A percentile compares a stretch with the other conserved stretches of the same genome.
These are phyloP conservation scores for Tritrichomonas musculus DNA, from an alignment of 208 protist species.

Conservation along the genomic window DNA sequence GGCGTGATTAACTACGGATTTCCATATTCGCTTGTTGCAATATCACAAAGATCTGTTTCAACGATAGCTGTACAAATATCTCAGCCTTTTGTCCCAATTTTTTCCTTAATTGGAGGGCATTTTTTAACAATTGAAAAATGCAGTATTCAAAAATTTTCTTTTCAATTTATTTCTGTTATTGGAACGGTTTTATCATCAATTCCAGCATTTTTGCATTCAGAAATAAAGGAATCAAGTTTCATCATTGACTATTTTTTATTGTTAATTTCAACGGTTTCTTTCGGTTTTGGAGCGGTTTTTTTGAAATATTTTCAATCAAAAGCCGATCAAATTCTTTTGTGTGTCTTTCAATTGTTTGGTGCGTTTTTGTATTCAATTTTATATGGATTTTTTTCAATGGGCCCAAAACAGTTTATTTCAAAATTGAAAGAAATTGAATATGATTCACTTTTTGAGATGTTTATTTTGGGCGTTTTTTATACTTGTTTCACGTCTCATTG, in stretches of 20 bases:
- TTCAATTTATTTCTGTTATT: background rate
- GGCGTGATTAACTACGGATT: background rate
- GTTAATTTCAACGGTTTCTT: background rate
- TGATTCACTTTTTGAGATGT: background rate
- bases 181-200: background rate
- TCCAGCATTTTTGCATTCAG: background rate
- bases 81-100: background rate
- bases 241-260: background rate
- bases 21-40: background rate
- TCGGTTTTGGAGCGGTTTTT: background rate
- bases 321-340: background rate
- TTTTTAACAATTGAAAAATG: background rate
- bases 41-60: background rate
- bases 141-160: background rate
- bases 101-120: background rate
- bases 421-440: background rate
- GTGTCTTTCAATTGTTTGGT: background rate
- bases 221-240: background rate
- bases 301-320: background rate
- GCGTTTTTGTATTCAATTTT: background rate
- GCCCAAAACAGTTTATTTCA: background rate
- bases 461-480: background rate
- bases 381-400: background rate
- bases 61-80: background rate
- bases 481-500: background rate